Evolutionary conservation across 257 asterid species (phyloP).

Genomic region (Solanum clarkiae): DNA sequence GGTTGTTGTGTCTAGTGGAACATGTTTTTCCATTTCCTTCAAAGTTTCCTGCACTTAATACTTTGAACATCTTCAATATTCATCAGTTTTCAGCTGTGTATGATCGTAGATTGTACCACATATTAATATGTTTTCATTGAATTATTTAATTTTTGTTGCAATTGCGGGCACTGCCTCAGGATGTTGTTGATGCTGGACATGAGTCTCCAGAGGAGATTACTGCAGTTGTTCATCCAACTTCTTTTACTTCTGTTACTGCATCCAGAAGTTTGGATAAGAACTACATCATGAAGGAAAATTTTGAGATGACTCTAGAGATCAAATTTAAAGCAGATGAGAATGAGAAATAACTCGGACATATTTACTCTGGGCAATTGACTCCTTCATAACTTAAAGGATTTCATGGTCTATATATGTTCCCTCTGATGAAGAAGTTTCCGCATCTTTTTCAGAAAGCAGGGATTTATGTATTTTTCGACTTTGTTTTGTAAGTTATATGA

Average conservation of each 20-base stretch:
- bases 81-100: not conserved
- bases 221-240: conserved; percentile 49
- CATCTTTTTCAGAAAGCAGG: conserved; percentile 41
- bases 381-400: conserved; percentile 23
- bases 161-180: conserved; percentile 31
- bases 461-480: conserved; percentile 26
- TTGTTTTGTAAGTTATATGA: conserved; percentile 36
- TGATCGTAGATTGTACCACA: not conserved
- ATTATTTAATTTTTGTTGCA: not conserved
- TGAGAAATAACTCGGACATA: not conserved
- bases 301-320: conserved; percentile 26
- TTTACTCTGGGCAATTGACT: conserved; percentile 12
- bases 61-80: not conserved
- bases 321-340: not conserved
- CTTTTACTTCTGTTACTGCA: conserved; percentile 8
- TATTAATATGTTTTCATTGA: not conserved
- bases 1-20: not conserved
- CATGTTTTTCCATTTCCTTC: not conserved
- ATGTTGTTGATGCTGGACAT: conserved; percentile 38
- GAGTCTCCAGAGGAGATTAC: conserved; percentile 31
- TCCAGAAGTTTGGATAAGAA: conserved; percentile 34
- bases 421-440: conserved; percentile 10
- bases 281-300: conserved; percentile 24
- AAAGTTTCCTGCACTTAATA: not conserved
- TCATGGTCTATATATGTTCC: conserved; percentile 38